Conservation (phyloP, 2,329 filamentous ascomycete species). For the Penicillium sp. region DNA sequence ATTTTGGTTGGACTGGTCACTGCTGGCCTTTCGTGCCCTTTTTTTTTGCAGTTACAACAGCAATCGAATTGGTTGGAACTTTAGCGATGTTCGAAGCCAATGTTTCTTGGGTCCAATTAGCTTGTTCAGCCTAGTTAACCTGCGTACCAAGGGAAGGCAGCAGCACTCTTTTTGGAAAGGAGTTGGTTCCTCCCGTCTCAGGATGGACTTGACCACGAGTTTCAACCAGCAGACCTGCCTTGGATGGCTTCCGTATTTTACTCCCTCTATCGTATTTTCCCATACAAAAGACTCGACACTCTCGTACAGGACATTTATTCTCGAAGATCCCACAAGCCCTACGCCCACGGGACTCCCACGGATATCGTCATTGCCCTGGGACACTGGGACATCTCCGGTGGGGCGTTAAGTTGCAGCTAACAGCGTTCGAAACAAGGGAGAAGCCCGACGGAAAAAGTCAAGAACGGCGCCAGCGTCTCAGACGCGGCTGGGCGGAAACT, state of each 20-base stretch:
- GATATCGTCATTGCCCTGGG: neutral
- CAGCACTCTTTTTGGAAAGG: neutral
- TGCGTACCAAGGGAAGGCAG: neutral
- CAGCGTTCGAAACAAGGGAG: slow-evolving; percentile 7
- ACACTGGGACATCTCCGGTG: neutral
- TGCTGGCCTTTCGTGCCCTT: neutral
- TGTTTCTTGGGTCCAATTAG: neutral
- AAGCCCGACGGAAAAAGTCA: slow-evolving; percentile 9
- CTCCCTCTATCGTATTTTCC: no score
- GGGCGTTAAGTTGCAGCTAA: slow-evolving; percentile 6
- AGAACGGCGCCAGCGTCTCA: slow-evolving; percentile 21
- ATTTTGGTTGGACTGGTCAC: neutral
- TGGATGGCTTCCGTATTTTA: neutral
- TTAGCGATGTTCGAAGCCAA: neutral
- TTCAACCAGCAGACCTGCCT: neutral
- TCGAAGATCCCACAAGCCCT: neutral
- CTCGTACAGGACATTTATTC: neutral
- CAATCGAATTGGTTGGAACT: neutral
- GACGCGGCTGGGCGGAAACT: slow-evolving; percentile 11
- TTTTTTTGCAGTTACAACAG: neutral
- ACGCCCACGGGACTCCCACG: neutral
- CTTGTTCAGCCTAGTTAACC: neutral
- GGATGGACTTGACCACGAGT: no score
- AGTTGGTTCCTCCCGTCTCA: neutral
- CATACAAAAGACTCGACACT: no score